Evolutionary conservation across 78 protist genomes (phyloP).

Genomic region (Trichosphaerium sp.): DNA sequence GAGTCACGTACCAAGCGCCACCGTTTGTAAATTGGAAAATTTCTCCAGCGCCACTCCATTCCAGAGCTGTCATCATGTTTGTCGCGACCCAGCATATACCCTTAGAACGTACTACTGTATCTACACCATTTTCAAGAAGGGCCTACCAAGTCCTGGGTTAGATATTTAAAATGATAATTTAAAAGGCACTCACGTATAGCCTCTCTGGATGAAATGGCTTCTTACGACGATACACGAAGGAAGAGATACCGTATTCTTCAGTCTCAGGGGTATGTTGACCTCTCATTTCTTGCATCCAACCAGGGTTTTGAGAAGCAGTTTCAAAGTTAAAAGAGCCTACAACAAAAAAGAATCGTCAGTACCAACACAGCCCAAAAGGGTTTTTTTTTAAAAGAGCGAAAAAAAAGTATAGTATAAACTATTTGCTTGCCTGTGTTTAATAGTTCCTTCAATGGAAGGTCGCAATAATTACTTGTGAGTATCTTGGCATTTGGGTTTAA

Average conservation of each 20-base stretch:
- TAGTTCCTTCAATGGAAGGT: slow-evolving; percentile 24
- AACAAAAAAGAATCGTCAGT: too few species aligned
- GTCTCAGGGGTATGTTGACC: slow-evolving; percentile 63
- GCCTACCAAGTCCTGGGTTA: too few species aligned
- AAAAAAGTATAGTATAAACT: too few species aligned
- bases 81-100: slow-evolving; percentile 45
- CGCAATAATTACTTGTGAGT: slow-evolving; percentile 5
- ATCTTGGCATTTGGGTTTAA: slow-evolving; percentile 49
- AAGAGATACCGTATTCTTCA: slow-evolving; percentile 64
- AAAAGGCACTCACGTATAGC: too few species aligned
- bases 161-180: slow-evolving; percentile 1
- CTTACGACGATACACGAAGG: slow-evolving; percentile 55
- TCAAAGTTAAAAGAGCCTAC: slow-evolving; percentile 36
- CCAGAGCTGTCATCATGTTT: too few species aligned
- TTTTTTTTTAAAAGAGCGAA: too few species aligned
- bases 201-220: slow-evolving; percentile 79
- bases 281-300: slow-evolving; percentile 57
- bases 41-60: too few species aligned
- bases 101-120: slow-evolving; percentile 22
- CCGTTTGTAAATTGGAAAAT: too few species aligned
- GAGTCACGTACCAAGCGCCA: too few species aligned
- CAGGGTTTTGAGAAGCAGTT: slow-evolving; percentile 32
- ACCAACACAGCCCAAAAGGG: too few species aligned
- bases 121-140: slow-evolving; percentile 3
- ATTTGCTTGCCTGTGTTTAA: slow-evolving; percentile 58